Evolutionary conservation across 345 rosid species (phyloP), one percentile per base, ranked within the genome.

Genomic region (Salix udensis): DNA sequence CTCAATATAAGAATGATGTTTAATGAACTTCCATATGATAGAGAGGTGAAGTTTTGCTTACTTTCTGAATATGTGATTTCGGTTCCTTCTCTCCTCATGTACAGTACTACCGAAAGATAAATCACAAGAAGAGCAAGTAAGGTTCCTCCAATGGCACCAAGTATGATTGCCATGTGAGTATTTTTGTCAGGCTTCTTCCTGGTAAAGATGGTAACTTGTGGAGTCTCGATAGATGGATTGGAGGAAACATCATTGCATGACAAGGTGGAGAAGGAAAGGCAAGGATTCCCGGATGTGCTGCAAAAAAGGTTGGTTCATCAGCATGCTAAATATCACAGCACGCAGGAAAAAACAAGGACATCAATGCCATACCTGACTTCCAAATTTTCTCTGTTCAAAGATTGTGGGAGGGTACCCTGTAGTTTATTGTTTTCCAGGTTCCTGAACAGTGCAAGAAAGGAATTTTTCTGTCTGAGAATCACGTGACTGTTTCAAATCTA

Each of bases 341-440:
- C 68, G 55, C 13, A 65, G 26, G 19, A 50, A 23, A 76, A 37
- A 46, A 62, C 8, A 73, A 39, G 36, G 65, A 11, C 23, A 42
- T 28, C n/a, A 36, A 68, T 68, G 66, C 12, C 82, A 42, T 86
- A 94, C 98, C 97, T 87, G 46, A 94, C 88, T 81, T 90, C 92
- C 73, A 94, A 84, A 72, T 84, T 84, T 46, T 84, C 90, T 84
- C 82, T 80, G 85, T 90, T 90, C 79, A 94, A 81, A 73, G 96
- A 90, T 67, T 81, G 86, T 7, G 97, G 97, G 62, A 94, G 88
- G 72, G 86, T 80, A 42, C 97, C 95, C 74, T 89, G 83, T 61
- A 94, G 88, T 77, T 87, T 88, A 81, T 94, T 94, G 78, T 92
- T 90, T 82, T 91, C 94, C 72, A 94, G 86, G 85, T 94, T 90